phyloP scores from a whole-genome alignment of 345 rosid genomes.

The Anastatica hierochuntica region DNA sequence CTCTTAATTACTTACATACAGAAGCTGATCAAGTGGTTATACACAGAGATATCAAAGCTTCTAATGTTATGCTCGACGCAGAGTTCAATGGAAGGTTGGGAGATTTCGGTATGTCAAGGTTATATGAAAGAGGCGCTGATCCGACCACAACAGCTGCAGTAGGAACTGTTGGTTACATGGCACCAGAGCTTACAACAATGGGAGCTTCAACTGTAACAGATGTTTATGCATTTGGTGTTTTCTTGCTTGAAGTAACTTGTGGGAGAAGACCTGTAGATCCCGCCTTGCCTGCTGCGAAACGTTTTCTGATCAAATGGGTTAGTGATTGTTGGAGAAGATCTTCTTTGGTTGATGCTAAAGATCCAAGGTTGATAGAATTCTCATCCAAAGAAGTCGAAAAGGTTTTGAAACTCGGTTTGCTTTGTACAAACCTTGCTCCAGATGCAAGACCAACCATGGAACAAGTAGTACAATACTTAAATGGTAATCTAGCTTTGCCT shows the following conservation, averaged over 20 bases:
- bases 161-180: constrained; percentile 62
- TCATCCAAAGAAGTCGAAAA: constrained; percentile 30
- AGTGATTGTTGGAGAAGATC: constrained; percentile 28
- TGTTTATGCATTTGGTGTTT: constrained; percentile 39
- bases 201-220: constrained; percentile 36
- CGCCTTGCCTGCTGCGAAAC: constrained; percentile 7
- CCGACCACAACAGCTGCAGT: constrained; percentile 67
- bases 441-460: constrained; percentile 34
- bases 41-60: constrained; percentile 48
- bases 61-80: constrained; percentile 39
- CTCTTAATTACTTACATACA: constrained; percentile 42
- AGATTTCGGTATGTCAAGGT: constrained; percentile 84
- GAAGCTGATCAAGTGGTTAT: constrained; percentile 45
- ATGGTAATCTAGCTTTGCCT: constrained; percentile 22
- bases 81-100: constrained; percentile 74
- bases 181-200: constrained; percentile 36
- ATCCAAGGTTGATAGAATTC: constrained; percentile 28
- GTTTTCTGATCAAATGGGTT: constrained; percentile 29
- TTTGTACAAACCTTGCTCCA: constrained; percentile 32
- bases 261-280: constrained; percentile 70
- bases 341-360: constrained; percentile 26
- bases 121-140: constrained; percentile 64
- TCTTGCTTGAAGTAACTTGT: constrained; percentile 41
- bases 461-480: constrained; percentile 31
- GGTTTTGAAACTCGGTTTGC: constrained; percentile 41